phyloP scores from a whole-genome alignment of 2,329 filamentous ascomycete species.

The Fusarium sp. region DNA sequence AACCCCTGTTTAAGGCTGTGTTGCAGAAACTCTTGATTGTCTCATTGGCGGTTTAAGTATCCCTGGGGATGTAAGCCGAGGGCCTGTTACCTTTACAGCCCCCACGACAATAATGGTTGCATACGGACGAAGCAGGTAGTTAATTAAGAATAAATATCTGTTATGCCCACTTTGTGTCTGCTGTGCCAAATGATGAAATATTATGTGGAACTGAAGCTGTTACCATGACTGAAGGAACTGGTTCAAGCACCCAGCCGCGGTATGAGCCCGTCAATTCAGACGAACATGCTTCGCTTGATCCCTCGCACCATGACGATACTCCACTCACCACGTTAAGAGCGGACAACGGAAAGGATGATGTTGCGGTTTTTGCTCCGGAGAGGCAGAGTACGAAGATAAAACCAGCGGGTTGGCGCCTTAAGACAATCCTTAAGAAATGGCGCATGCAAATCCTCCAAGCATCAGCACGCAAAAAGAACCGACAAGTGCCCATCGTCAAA shows the following conservation, averaged over 20 bases:
- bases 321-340: background rate
- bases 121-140: background rate
- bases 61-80: background rate
- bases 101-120: background rate
- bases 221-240: conserved; percentile 7
- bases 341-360: background rate
- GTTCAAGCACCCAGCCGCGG: conserved; percentile 9
- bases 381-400: background rate
- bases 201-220: background rate
- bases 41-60: too few relatives aligned
- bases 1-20: conserved; percentile 11
- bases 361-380: background rate
- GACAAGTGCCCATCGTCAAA: conserved; percentile 34
- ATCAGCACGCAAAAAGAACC: conserved; percentile 7
- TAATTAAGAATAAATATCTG: background rate
- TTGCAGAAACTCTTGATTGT: background rate
- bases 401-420: conserved; percentile 26
- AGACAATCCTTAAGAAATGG: conserved; percentile 37
- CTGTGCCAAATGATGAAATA: background rate
- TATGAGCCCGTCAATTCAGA: conserved; percentile 34
- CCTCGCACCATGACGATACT: background rate
- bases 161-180: background rate
- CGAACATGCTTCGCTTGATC: conserved; percentile 5
- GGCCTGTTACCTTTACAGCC: background rate
- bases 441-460: conserved; percentile 25